A percentile compares a stretch with the other conserved stretches of the same genome.
These are phyloP conservation scores for Pleurotus pulmonarius DNA, from an alignment of 768 basidiomycete species.

Conservation along the genomic window DNA sequence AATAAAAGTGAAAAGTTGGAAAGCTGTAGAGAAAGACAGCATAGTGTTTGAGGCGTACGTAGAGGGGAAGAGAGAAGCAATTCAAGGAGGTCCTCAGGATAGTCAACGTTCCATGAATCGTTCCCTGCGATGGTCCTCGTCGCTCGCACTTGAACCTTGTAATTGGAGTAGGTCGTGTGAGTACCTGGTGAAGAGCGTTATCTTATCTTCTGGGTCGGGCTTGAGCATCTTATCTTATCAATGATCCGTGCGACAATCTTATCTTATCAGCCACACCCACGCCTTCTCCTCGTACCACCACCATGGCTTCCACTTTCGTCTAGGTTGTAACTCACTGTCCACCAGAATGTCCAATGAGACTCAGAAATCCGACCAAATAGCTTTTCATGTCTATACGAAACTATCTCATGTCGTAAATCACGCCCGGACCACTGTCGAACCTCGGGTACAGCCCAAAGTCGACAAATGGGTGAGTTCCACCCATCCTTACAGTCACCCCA, in stretches of 20 bases:
- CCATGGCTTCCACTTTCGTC: neutral
- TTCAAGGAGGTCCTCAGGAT: too few relatives aligned
- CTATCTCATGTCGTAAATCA: conserved; percentile 72
- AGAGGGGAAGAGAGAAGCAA: too few relatives aligned
- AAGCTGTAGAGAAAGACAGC: too few relatives aligned
- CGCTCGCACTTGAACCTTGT: too few relatives aligned
- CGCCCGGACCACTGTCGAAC: conserved; percentile 60
- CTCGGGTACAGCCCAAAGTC: conserved; percentile 40
- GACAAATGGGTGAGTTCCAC: conserved; percentile 75
- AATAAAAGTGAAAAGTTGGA: too few relatives aligned
- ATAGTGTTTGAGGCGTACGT: too few relatives aligned
- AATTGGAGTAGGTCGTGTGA: too few relatives aligned
- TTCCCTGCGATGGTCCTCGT: too few relatives aligned
- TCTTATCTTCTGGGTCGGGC: too few relatives aligned
- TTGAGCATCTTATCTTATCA: neutral
- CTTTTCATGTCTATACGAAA: conserved; percentile 80
- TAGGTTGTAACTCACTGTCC: neutral
- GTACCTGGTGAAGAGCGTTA: too few relatives aligned
- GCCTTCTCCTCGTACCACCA: conserved; percentile 9
- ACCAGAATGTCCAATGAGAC: conserved; percentile 34
- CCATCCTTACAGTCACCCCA: too few relatives aligned
- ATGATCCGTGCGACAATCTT: neutral
- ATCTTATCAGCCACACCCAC: conserved; percentile 1
- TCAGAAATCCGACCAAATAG: conserved; percentile 82
- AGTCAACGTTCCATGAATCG: too few relatives aligned